Percentiles rank a stretch among this genome's conserved stretches.
Conservation (phyloP, 1,284 basidiomycete genomes). For the Erythrobasidium hasegawianum region DNA sequence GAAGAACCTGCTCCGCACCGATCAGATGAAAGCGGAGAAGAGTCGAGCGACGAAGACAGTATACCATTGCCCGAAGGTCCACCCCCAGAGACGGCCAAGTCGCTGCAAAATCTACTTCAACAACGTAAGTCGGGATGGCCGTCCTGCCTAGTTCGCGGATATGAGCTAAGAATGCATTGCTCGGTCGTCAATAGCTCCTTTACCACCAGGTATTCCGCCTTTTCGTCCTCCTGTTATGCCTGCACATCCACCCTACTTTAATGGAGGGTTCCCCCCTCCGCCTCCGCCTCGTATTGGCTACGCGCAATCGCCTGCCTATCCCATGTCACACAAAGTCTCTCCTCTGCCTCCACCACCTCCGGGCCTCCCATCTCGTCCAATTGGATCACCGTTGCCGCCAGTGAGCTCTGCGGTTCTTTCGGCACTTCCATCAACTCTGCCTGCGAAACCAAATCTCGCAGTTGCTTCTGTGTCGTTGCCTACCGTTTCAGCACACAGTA, state of each 20-base stretch:
- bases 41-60: constrained; percentile 46
- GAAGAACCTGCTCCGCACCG: constrained; percentile 42
- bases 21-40: constrained; percentile 20
- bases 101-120: too few species aligned
- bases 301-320: constrained; percentile 39
- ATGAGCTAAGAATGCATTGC: too few species aligned
- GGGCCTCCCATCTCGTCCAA: constrained; percentile 30
- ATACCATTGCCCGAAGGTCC: constrained; percentile 42
- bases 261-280: constrained; percentile 34
- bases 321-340: constrained; percentile 12
- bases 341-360: constrained; percentile 14
- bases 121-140: too few species aligned
- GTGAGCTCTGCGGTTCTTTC: constrained; percentile 1
- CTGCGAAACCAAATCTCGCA: constrained; percentile 30
- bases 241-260: constrained; percentile 9
- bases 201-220: constrained; percentile 35
- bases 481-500: not conserved
- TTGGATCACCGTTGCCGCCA: constrained; percentile 26
- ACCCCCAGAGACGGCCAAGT: constrained; percentile 41
- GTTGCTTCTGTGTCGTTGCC: not conserved
- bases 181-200: constrained; percentile 30
- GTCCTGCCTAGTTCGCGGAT: too few species aligned
- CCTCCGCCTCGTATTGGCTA: constrained; percentile 44
- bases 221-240: constrained; percentile 24
- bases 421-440: constrained; percentile 36